Base-by-base conservation (phyloP, 2,329 filamentous ascomycete species). In the Botrytis porri region DNA sequence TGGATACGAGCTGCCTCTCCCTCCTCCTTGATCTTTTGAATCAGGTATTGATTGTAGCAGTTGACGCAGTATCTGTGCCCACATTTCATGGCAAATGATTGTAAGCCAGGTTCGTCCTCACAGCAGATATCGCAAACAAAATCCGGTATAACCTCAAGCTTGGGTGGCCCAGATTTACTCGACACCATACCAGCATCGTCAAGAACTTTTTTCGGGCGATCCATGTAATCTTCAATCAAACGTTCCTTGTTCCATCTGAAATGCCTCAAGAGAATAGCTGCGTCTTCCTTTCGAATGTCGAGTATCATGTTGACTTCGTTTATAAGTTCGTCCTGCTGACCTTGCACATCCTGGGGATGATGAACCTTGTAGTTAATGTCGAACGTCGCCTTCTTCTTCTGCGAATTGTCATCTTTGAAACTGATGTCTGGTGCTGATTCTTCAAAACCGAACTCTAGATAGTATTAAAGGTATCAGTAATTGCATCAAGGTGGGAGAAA, bases 61-160 rank as follows among this genome's bases (percentile, higher is more conserved):
- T 94, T 89, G 48, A 95, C 90, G 78, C 96, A 99, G 82, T 96
- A 99, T 69, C 96, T 89, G 82, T 99, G 96, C 1, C 91, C 93
- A 82, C 96, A 99, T 80, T 93, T 97, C 88, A 99, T 93, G 39
- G 95, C 94, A 83, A 98, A 98, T 3, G 93, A 94, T 81, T 93
- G 82, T 32, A 98, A 84, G 1, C 88, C 90, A 0, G 89, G 86
- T 32, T 88, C 92, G 76, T 99, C 96, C 79, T 98, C 95, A 82
- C 93, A 98, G 84, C 96, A 99, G 76, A 99, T 99, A 75, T 97
- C 94, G 83, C 96, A 99, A 78, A 88, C 86, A 81, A 99, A 99
- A 14, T 90, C 94, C 22, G 89, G 86, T 29, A 95, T 84, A 25
- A 86, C 84, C 80, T 95, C 88, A 5, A 97, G 87, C 79, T 88